Percentiles rank a stretch among this genome's conserved stretches.
phyloP scores from a whole-genome alignment of 441 rosid species.

The Capsella rubella region DNA sequence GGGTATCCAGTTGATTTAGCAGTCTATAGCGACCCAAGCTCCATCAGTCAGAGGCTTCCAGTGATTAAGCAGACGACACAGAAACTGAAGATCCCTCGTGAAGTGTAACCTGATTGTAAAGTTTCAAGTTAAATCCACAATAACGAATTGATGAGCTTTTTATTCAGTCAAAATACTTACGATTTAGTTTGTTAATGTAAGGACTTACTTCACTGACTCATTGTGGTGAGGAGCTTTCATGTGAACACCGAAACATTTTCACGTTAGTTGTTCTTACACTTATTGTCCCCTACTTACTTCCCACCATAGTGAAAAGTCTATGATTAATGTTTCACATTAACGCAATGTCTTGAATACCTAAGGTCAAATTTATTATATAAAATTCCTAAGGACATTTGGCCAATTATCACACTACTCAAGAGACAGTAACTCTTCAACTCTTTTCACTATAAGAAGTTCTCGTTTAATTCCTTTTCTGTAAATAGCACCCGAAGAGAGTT shows the following conservation, averaged over 20 bases:
- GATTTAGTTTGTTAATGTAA: constrained; percentile 23
- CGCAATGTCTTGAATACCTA: background rate
- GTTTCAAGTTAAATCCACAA: constrained; percentile 22
- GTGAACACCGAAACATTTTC: constrained; percentile 15
- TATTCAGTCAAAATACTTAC: background rate
- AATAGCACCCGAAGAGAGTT: background rate
- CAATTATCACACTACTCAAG: background rate
- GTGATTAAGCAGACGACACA: constrained; percentile 71
- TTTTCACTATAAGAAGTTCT: background rate
- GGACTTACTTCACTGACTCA: constrained; percentile 17
- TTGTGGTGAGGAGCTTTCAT: constrained; percentile 6
- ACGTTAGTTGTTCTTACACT: background rate
- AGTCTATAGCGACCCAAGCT: constrained; percentile 82
- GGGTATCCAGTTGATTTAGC: constrained; percentile 84
- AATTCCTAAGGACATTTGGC: background rate
- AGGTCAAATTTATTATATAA: background rate
- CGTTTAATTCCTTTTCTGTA: background rate
- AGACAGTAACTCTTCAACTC: background rate
- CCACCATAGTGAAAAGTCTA: background rate
- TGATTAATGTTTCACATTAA: background rate
- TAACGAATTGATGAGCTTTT: constrained; percentile 4
- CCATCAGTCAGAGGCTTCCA: constrained; percentile 85
- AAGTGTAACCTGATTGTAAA: constrained; percentile 29
- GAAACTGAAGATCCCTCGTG: constrained; percentile 65
- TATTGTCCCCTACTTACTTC: background rate